Conservation (phyloP, 2,329 filamentous ascomycete species). For the Fusarium sp. region DNA sequence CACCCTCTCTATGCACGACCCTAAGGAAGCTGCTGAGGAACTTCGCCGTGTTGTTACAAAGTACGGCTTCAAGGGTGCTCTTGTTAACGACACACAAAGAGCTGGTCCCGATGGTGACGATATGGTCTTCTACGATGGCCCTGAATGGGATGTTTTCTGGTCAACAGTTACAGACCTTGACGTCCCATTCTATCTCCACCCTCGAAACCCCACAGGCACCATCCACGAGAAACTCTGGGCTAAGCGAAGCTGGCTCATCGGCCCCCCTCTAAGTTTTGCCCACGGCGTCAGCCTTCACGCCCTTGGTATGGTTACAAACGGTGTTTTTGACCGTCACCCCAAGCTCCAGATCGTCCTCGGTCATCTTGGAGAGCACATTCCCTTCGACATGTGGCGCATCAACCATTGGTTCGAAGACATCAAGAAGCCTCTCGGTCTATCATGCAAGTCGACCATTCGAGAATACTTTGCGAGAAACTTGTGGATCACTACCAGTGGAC, state of each 20-base stretch:
- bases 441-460: slow-evolving; percentile 61
- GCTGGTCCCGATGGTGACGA: slow-evolving; percentile 68
- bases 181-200: slow-evolving; percentile 74
- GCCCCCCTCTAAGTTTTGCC: slow-evolving; percentile 69
- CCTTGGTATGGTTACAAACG: slow-evolving; percentile 63
- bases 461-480: slow-evolving; percentile 68
- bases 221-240: slow-evolving; percentile 70
- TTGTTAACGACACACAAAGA: slow-evolving; percentile 72
- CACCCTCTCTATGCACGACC: slow-evolving; percentile 65
- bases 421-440: slow-evolving; percentile 62
- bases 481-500: slow-evolving; percentile 68
- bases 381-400: slow-evolving; percentile 63
- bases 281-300: slow-evolving; percentile 69
- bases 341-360: slow-evolving; percentile 60
- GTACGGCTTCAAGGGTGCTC: slow-evolving; percentile 70
- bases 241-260: slow-evolving; percentile 69
- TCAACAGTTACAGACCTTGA: slow-evolving; percentile 67
- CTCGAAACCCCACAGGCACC: slow-evolving; percentile 66
- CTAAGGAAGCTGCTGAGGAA: slow-evolving; percentile 62
- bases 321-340: slow-evolving; percentile 62
- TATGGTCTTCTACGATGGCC: slow-evolving; percentile 73
- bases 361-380: slow-evolving; percentile 62
- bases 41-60: slow-evolving; percentile 65
- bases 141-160: slow-evolving; percentile 73
- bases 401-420: slow-evolving; percentile 68